Evolutionary conservation across 2,329 filamentous ascomycete genomes (phyloP), one percentile per base, ranked within the genome.

Genomic region (Talaromyces atroroseus): DNA sequence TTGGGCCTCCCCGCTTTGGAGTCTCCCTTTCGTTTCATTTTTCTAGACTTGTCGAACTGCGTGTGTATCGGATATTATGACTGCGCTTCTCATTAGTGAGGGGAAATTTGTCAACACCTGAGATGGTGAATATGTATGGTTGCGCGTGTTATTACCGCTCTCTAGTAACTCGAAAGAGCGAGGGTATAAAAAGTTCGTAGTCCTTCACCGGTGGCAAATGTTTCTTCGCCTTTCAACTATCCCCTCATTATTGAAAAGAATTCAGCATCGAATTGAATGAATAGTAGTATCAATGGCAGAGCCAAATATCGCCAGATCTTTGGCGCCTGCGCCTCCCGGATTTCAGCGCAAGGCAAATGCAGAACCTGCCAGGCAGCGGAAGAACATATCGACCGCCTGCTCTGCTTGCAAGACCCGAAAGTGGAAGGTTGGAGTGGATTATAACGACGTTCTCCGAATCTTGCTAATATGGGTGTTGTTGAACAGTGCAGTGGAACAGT

Each of bases 401-500:
- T 50, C 45, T 23, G 56, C 56, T 14, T 58, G 56, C 36, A 58
- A 58, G 12, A 24, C 47, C 2, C 45, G 56, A 44, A 58, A 58
- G 29, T 58, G 56, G 56, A 58, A 58, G 56, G 56, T 58, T 46
- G 24, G 16, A 46, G 14, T 29, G 12, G 36, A 16, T 34, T 11
- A 5, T 4, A 26, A 34, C 7, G 5, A 2, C 6, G 2, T 34
- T 34, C 11, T 34, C 7, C 10, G 42, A 3, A 18, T 11, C n/a
- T n/a, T 42, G 24, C 55, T 57, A 53, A 57, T 38, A 11, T 23
- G 23, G n/a, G 16, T 36, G 6, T 66, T 72, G 70, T 36, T 74
- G 72, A 55, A 79, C 45, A 64, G 64, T 66, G 57, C 62, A 56
- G 56, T 49, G 63, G 65, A 44, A 59, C 60, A 5, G 38, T 52